These are phyloP conservation scores for Dactylonectria estremocensis DNA, from an alignment of 2,329 filamentous ascomycete genomes.

Conservation along the genomic window DNA sequence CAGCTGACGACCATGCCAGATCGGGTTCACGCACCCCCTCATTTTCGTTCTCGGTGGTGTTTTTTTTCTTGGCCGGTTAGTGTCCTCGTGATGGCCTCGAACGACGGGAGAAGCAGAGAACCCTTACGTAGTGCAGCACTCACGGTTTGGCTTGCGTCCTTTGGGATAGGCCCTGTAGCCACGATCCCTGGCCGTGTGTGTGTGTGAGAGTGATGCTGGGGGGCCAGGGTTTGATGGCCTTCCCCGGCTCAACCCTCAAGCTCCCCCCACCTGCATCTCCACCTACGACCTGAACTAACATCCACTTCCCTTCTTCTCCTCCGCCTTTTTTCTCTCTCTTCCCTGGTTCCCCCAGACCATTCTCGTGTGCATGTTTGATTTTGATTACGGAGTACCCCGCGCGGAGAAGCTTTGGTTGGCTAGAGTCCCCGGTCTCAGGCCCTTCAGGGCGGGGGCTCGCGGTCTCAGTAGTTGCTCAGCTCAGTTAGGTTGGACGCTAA, in stretches of 20 bases:
- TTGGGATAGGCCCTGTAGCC: constrained; percentile 19
- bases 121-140: neutral
- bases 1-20: constrained; percentile 22
- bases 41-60: constrained; percentile 4
- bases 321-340: constrained; percentile 6
- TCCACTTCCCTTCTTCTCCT: constrained; percentile 1
- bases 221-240: neutral
- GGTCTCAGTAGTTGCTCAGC: neutral
- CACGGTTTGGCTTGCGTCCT: neutral
- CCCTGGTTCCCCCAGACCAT: constrained; percentile 25
- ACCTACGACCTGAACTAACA: constrained; percentile 13
- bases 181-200: neutral
- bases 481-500: neutral
- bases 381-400: constrained; percentile 25
- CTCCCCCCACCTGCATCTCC: constrained; percentile 8
- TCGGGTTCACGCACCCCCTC: neutral
- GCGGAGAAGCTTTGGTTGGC: constrained; percentile 18
- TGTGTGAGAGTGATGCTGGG: neutral
- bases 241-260: neutral
- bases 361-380: constrained; percentile 7
- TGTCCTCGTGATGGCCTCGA: constrained; percentile 12
- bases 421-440: constrained; percentile 9
- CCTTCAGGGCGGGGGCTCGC: neutral
- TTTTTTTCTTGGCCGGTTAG: neutral
- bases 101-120: constrained; percentile 6